These are phyloP conservation scores for Yamadazyma spencermartinsiae DNA, from an alignment of 1,139 yeast species.

Conservation along the genomic window DNA sequence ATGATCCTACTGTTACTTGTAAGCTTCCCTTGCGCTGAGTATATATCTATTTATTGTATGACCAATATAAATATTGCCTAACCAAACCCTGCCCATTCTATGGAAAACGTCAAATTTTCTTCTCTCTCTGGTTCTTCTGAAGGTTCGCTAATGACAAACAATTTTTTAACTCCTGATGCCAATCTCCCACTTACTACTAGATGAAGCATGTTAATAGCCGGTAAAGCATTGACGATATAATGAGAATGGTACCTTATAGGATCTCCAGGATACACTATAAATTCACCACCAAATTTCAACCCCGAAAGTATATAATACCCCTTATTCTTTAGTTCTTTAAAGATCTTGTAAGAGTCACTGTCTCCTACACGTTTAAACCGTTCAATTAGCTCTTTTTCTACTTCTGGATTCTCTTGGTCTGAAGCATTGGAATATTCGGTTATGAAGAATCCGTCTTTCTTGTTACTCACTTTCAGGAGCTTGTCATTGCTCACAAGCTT, in stretches of 20 bases:
- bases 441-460: conserved; percentile 6
- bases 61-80: conserved; percentile 17
- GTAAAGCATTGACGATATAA: conserved; percentile 61
- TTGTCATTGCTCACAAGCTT: conserved; percentile 9
- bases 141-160: conserved; percentile 55
- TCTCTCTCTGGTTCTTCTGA: conserved; percentile 25
- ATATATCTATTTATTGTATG: not conserved
- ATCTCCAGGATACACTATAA: conserved; percentile 92
- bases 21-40: not conserved
- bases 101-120: conserved; percentile 45
- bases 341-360: conserved; percentile 18
- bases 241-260: conserved; percentile 90
- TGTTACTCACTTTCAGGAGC: conserved; percentile 6
- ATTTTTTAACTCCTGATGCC: conserved; percentile 90
- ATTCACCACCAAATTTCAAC: conserved; percentile 85
- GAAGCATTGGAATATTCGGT: conserved; percentile 5
- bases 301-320: conserved; percentile 78
- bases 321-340: conserved; percentile 39
- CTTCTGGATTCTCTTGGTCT: not conserved
- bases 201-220: conserved; percentile 50
- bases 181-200: conserved; percentile 82
- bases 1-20: not conserved
- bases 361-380: conserved; percentile 7
- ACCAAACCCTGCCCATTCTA: conserved; percentile 86
- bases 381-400: not conserved